Base-by-base conservation (phyloP, 768 basidiomycete genomes). In the Fistulinella prunicolor region DNA sequence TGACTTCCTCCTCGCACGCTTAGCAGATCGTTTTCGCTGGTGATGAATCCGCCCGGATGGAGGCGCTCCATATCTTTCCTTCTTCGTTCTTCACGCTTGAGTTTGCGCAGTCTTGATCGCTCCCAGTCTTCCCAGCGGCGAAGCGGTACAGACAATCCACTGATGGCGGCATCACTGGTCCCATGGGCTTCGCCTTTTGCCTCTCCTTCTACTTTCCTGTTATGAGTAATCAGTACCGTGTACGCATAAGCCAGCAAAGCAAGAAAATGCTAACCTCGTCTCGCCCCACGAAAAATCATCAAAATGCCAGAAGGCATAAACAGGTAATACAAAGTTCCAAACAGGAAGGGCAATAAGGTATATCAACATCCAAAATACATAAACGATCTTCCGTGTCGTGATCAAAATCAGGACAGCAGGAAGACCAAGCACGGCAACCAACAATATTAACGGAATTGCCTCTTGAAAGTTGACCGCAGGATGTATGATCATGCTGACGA, bases 71-170 rank as follows among this genome's bases (percentile, higher is more conserved):
- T 79, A 7, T 97, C 93, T 59, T 74, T 76, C 49, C 86, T 72
- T 48, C 92, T 75, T 55, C 85, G 78, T 58, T 93, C 90, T 60
- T 96, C 94, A 2, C 96, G 83, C 51, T 81, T 83, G 26, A 95
- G 53, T 70, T 97, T 98, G 42, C 95, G 86, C 39, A 98, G 75
- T 37, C 96, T 79, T 21, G 93, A 95, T 20, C 94, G 82, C 63
- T 99, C 96, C 96, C 95, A 99, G 59, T 99, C 95, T 69, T 98
- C 96, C 96, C 96, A 99, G 42, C 95, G 80, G n/a, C 95, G 82
- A 63, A 98, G 71, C 0, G 96, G 93, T n/a, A 98, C 81, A 0
- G 79, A 81, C 36, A 75, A 67, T 6, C 78, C 81, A 44, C 73
- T 74, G 38, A 73, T 64, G 6, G 70, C 69, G 21, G 76, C 77